Conservation (phyloP, 2,329 filamentous ascomycete species). For the Fusarium sp. region DNA sequence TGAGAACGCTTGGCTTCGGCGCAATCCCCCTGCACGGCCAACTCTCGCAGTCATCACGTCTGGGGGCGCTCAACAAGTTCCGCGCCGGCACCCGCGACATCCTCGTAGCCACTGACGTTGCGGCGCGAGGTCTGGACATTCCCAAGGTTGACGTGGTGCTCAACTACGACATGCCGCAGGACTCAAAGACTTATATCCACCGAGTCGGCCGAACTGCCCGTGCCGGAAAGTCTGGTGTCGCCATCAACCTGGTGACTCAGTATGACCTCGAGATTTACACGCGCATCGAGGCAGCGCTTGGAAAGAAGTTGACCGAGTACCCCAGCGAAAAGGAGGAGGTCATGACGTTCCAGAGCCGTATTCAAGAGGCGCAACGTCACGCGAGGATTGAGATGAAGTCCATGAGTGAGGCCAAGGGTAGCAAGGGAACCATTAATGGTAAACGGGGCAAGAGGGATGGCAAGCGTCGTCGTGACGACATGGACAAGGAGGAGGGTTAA, state of each 20-base stretch:
- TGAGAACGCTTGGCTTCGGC: conserved; percentile 86
- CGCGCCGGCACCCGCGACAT: conserved; percentile 83
- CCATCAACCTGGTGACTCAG: conserved; percentile 85
- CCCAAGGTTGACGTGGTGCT: conserved; percentile 89
- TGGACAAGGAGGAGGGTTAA: conserved; percentile 82
- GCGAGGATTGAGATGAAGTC: conserved; percentile 86
- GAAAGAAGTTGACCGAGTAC: conserved; percentile 79
- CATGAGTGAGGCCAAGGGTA: conserved; percentile 76
- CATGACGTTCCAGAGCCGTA: conserved; percentile 81
- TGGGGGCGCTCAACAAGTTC: conserved; percentile 94
- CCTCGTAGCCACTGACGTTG: conserved; percentile 93
- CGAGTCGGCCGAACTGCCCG: conserved; percentile 89
- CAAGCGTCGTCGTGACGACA: conserved; percentile 65
- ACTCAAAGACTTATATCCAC: conserved; percentile 92
- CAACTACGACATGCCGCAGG: conserved; percentile 86
- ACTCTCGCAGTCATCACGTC: conserved; percentile 85
- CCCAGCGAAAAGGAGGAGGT: conserved; percentile 83
- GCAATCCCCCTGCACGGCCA: conserved; percentile 95
- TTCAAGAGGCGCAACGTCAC: conserved; percentile 85
- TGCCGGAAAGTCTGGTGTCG: conserved; percentile 86
- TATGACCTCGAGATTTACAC: conserved; percentile 87
- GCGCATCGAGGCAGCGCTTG: conserved; percentile 85
- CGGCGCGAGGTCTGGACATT: conserved; percentile 91
- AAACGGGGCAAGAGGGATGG: conserved; percentile 59
- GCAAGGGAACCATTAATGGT: conserved; percentile 59